phyloP scores from a whole-genome alignment of 2,329 filamentous ascomycete species.

The Magnaporthiopsis poae region DNA sequence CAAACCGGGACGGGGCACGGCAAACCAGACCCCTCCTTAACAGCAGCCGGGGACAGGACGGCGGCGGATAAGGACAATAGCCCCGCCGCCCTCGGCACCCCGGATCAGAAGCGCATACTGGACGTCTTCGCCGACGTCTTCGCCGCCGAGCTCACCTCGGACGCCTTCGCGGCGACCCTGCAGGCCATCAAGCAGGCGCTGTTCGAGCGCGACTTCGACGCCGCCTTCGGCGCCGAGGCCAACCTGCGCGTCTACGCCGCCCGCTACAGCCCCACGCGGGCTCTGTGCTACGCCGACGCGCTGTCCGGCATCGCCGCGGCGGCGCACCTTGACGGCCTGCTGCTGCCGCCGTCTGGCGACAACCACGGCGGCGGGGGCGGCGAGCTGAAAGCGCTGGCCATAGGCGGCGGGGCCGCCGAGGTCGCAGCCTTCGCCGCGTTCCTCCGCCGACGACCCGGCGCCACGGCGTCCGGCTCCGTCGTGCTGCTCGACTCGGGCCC shows the following conservation, averaged over 20 bases:
- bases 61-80: background rate
- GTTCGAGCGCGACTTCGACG: slow-evolving; percentile 72
- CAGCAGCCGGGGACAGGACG: background rate
- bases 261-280: slow-evolving; percentile 80
- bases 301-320: slow-evolving; percentile 28
- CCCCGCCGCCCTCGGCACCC: slow-evolving; percentile 3
- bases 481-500: slow-evolving; percentile 72
- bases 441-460: slow-evolving; percentile 19
- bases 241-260: slow-evolving; percentile 75
- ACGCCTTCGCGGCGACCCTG: slow-evolving; percentile 45
- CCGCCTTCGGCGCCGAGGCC: slow-evolving; percentile 63
- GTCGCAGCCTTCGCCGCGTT: slow-evolving; percentile 45
- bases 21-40: background rate
- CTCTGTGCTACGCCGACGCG: slow-evolving; percentile 66
- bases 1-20: background rate
- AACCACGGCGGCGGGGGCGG: slow-evolving; percentile 1
- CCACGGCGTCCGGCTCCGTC: slow-evolving; percentile 29
- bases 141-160: slow-evolving; percentile 34
- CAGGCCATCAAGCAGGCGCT: slow-evolving; percentile 80
- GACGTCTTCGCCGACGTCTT: slow-evolving; percentile 64
- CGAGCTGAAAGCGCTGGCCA: slow-evolving; percentile 31
- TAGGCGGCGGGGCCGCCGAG: slow-evolving; percentile 53
- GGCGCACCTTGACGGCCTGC: slow-evolving; percentile 23
- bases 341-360: slow-evolving; percentile 3
- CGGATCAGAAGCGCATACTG: slow-evolving; percentile 35